Evolutionary conservation across 164 flowering plant species (phyloP), one percentile per base, ranked within the genome.

Genomic region (Warburgia ugandensis): DNA sequence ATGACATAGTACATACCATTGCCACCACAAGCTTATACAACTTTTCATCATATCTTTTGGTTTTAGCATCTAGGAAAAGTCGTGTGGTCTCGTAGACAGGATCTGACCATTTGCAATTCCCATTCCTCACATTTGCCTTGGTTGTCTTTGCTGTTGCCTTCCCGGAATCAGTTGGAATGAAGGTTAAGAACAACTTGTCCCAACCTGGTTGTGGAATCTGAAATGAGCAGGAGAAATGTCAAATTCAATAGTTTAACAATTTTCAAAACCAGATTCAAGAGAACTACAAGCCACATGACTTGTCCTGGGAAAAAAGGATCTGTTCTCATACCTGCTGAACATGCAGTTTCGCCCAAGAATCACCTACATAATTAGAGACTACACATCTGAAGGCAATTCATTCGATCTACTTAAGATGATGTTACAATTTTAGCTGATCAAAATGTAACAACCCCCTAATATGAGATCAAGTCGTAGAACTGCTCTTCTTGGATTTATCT

Each of bases 81-180:
- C 87, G 80, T 47, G 99, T 83, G 8, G 94, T 89, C 73, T 94
- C 99, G 76, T 94, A 94, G 59, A 94, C 84, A 31, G 99, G 95
- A 78, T 94, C 99, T 14, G 67, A 83, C 99, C 99, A 94, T 74
- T 86, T 94, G 73, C 99, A 94, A 19, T 75, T 71, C 47, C 99
- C 99, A 68, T 82, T 94, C 70, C 87, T 73, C 40, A 89, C 99
- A 73, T 65, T 80, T 51, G 95, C 83, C 68, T 86, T 94, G 45
- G 81, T 84, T 46, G 99, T 94, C 69, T 94, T 88, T 40, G 86
- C 84, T 5, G 88, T 78, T 69, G 78, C 73, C 71, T 86, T 89
- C 33, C 81, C 92, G 58, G 95, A 65, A 56, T 94, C 97, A 47
- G 84, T 76, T 30, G 99, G 94, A 66, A 84, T 70, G 61, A 88